These are phyloP conservation scores for Whalleya microplaca DNA, from an alignment of 2,329 filamentous ascomycete species.

Conservation along the genomic window DNA sequence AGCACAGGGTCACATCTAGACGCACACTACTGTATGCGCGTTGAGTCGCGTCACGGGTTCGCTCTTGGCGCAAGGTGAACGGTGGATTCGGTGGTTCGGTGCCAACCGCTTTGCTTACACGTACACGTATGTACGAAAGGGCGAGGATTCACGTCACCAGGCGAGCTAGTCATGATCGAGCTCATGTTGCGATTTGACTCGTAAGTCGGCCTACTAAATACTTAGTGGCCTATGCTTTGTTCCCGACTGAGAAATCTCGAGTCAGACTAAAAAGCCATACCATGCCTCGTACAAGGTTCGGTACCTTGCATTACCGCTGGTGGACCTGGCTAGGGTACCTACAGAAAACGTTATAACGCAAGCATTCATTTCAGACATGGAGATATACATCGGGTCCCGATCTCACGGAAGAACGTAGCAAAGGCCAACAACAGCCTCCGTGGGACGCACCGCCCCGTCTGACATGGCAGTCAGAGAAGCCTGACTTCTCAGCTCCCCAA, in stretches of 20 bases:
- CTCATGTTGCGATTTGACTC: no score
- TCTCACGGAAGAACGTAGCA: background rate
- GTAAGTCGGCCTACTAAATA: no score
- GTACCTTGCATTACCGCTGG: background rate
- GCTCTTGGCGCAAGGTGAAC: slow-evolving; percentile 19
- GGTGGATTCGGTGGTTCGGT: slow-evolving; percentile 8
- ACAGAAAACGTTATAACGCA: background rate
- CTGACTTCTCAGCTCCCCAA: background rate
- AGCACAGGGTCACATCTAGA: slow-evolving; percentile 20
- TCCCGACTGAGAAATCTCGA: background rate
- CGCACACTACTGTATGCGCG: slow-evolving; percentile 22
- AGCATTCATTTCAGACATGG: background rate
- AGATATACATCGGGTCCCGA: background rate
- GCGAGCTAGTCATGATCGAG: background rate
- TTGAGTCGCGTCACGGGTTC: slow-evolving; percentile 26
- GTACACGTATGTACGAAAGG: slow-evolving; percentile 2
- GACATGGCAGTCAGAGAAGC: background rate
- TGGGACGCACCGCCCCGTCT: background rate
- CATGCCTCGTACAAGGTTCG: background rate
- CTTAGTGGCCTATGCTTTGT: background rate
- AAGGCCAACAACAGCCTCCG: background rate
- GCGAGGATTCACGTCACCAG: slow-evolving; percentile 12
- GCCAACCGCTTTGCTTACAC: slow-evolving; percentile 2
- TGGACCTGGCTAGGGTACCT: background rate
- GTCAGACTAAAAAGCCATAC: background rate